Evolutionary conservation across 2,329 filamentous ascomycete genomes (phyloP), one percentile per base, ranked within the genome.

Genomic region (Emericellopsis atlantica): DNA sequence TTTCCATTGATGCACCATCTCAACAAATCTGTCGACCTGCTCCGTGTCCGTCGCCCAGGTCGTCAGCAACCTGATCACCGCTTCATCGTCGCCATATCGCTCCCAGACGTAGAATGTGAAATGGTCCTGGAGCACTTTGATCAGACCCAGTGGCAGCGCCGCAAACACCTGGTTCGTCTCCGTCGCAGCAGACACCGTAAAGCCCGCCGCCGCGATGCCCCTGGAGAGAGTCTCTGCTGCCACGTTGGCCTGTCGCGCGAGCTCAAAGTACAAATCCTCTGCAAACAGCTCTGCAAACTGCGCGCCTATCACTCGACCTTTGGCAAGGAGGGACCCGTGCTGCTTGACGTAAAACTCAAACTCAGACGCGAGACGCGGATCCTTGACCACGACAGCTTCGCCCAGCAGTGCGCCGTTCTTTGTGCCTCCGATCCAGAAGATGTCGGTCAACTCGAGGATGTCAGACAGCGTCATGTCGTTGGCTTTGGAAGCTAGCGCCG

Each of bases 341-440:
- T 72, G 69, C 44, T 72, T 72, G 47, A 72, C 55, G 44, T 69
- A 67, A 45, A 70, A 71, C 37, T 64, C 62, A 43, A 68, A 72
- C 29, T 68, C 69, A 5, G 61, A 54, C 0, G 67, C 63, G 1
- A 72, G 51, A 2, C 41, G 38, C 0, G 50, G 35, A 23, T 66
- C 55, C 39, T 68, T 68, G 22, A 72, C 64, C 0, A 72, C 60
- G 6, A 72, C 63, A 2, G 68, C 69, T 44, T 72, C 69, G 2
- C 69, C 69, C 4, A 72, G 56, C 4, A 72, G 47, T 0, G 67
- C 67, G 1, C 69, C 69, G 45, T 67, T 67, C 46, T 72, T 72
- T 5, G 69, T 72, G 0, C 69, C 69, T 4, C 69, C 69, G 32
- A 72, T 70, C 69, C 69, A 72, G 53, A 72, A 72, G 16, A 72